These are phyloP conservation scores for Agrocybe praecox DNA, from an alignment of 768 basidiomycete species.

Conservation along the genomic window DNA sequence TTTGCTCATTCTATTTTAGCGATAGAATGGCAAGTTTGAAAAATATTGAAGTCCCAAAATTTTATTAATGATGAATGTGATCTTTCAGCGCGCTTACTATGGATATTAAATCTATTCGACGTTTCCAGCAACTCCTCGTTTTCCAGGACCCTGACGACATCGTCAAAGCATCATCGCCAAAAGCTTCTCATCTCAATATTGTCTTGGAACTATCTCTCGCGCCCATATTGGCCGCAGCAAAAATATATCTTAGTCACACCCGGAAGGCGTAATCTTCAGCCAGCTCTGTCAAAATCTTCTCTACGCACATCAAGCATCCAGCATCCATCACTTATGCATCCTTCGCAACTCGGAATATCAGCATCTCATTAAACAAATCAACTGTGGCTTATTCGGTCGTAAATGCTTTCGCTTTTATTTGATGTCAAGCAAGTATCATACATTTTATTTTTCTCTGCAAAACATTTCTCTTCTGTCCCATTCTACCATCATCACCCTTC, in stretches of 20 bases:
- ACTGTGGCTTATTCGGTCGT: not conserved
- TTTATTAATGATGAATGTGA: not conserved
- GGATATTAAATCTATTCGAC: constrained; percentile 33
- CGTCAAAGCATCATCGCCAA: constrained; percentile 6
- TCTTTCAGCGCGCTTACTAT: constrained; percentile 43
- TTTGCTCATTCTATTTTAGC: constrained; percentile 20
- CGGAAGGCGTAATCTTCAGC: constrained; percentile 17
- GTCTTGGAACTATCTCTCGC: constrained; percentile 26
- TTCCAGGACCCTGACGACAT: not conserved
- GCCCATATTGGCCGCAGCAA: constrained; percentile 17
- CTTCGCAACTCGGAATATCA: constrained; percentile 17
- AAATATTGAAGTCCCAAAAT: not conserved
- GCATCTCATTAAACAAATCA: constrained; percentile 7
- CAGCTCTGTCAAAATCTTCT: constrained; percentile 5
- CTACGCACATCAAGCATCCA: constrained; percentile 10
- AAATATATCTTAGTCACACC: constrained; percentile 23
- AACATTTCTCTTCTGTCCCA: not conserved
- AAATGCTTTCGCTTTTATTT: not conserved
- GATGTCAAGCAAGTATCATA: constrained; percentile 7
- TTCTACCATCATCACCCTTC: not conserved
- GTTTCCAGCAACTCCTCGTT: not conserved
- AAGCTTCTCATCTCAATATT: constrained; percentile 22
- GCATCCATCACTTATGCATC: not conserved
- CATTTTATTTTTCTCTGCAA: not conserved
- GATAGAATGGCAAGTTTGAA: constrained; percentile 41